phyloP scores from a whole-genome alignment of 2,329 filamentous ascomycete genomes.

The Sarocladium strictum region DNA sequence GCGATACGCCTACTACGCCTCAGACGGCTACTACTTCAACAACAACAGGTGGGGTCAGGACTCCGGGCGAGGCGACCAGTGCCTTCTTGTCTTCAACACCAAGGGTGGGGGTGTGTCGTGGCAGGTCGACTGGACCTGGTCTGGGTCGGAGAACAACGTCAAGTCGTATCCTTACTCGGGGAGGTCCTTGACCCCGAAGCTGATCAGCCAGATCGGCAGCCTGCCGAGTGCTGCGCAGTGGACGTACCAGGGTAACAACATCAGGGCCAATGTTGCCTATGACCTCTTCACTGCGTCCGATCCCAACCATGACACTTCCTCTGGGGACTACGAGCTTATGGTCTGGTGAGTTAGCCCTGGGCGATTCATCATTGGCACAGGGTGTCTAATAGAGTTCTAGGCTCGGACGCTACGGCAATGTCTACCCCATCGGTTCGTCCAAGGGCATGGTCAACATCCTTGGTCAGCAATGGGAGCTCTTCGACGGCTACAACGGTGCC shows the following conservation, averaged over 20 bases:
- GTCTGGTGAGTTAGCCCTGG: slow-evolving; percentile 35
- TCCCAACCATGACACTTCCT: slow-evolving; percentile 28
- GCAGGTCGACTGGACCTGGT: slow-evolving; percentile 35
- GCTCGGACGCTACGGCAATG: slow-evolving; percentile 16
- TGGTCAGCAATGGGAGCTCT: slow-evolving; percentile 48
- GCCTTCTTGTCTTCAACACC: slow-evolving; percentile 30
- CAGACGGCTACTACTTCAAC: slow-evolving; percentile 23
- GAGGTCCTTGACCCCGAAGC: slow-evolving; percentile 15
- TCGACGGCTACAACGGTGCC: slow-evolving; percentile 47
- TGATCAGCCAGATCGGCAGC: slow-evolving; percentile 24
- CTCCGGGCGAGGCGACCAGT: slow-evolving; percentile 29
- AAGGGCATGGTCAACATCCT: slow-evolving; percentile 49
- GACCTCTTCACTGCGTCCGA: slow-evolving; percentile 48
- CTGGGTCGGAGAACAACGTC: slow-evolving; percentile 29
- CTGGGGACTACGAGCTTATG: slow-evolving; percentile 56
- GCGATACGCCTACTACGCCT: slow-evolving; percentile 18
- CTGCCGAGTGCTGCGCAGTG: slow-evolving; percentile 29
- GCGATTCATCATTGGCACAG: neutral
- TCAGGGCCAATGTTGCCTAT: slow-evolving; percentile 51
- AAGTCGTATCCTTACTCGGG: slow-evolving; percentile 33
- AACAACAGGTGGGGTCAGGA: slow-evolving; percentile 35
- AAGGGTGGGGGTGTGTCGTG: slow-evolving; percentile 28
- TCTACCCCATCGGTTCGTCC: slow-evolving; percentile 22
- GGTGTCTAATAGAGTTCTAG: slow-evolving; percentile 10
- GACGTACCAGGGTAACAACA: slow-evolving; percentile 22